Evolutionary conservation across 139 green algal genomes (phyloP).

Genomic region (Tetradesmus obliquus): DNA sequence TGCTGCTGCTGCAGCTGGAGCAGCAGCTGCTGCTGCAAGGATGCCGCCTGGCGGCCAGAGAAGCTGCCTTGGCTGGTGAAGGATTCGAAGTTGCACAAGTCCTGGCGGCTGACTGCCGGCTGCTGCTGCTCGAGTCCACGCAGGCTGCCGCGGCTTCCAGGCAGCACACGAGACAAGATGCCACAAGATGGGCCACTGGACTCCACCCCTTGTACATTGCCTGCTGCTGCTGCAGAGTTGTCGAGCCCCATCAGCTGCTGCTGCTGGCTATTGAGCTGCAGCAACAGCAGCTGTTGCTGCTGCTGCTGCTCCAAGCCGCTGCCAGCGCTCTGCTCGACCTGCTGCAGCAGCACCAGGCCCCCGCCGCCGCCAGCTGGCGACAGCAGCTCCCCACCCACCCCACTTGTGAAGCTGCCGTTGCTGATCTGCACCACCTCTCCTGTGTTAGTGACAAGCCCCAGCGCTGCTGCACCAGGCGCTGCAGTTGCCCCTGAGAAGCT

Average conservation of each 20-base stretch:
- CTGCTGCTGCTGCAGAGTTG: background rate
- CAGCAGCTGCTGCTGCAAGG: background rate
- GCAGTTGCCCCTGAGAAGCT: background rate
- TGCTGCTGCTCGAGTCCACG: background rate
- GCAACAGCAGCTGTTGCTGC: background rate
- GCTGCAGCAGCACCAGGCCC: background rate
- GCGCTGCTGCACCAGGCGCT: background rate
- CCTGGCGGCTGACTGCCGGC: background rate
- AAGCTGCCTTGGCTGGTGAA: background rate
- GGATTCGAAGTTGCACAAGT: constrained; percentile 12
- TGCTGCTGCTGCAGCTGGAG: background rate
- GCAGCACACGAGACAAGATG: background rate
- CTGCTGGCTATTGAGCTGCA: background rate
- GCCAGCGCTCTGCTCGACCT: background rate
- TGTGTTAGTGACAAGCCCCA: background rate
- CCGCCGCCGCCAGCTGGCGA: background rate
- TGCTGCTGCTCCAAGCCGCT: background rate
- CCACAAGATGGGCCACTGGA: background rate
- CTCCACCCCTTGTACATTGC: background rate
- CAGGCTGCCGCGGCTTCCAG: background rate
- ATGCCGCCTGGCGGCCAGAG: background rate
- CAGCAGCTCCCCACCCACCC: background rate
- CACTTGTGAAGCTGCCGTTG: background rate
- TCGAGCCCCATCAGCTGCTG: background rate
- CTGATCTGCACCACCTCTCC: background rate